Base-by-base conservation (phyloP, 2,329 filamentous ascomycete species). In the Ophiostoma sp. region DNA sequence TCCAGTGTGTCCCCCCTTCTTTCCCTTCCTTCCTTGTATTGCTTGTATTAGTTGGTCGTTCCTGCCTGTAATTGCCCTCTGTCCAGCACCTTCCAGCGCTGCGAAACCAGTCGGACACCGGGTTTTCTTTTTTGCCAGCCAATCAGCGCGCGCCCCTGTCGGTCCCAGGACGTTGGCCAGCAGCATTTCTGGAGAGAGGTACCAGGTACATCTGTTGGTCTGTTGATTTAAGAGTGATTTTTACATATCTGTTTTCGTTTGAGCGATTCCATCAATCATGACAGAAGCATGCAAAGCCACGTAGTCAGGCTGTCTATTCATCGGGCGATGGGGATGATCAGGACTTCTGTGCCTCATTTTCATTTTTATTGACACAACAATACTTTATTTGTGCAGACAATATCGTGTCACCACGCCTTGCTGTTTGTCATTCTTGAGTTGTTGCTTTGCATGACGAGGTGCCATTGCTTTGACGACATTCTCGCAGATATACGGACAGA, bases 91-190 rank as follows among this genome's bases (percentile, higher is more conserved):
- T 33, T 31, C n/a, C 39, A 36, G n/a, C 48, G 33, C 39, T 68
- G 52, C 52, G 59, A 68, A 68, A 70, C 52, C 64, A 19, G 8
- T 39, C 75, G 72, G 76, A n/a, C 0, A 0, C 57, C 75, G 75
- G 76, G 45, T 22, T 74, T 76, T 77, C 74, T 69, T 59, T 75
- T 71, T 55, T 69, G 68, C 76, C 75, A 75, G 55, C 76, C 76
- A 77, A 77, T 76, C 69, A 73, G 5, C 25, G 39, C 31, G n/a
- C 33, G 25, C 52, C 1, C 3, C 8, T 52, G 61, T 36, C 33
- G 19, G 70, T 73, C 69, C 73, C 74, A 74, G 63, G 8, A 45
- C 57, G 68, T 25, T 68, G 68, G 72, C 70, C 55, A 66, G 36
- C 70, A 59, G 48, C 55, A 22, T 31, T n/a, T 28, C 28, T 17